Evolutionary conservation across 805 yeast genomes (phyloP).

Genomic region (Yarrowia bubula): DNA sequence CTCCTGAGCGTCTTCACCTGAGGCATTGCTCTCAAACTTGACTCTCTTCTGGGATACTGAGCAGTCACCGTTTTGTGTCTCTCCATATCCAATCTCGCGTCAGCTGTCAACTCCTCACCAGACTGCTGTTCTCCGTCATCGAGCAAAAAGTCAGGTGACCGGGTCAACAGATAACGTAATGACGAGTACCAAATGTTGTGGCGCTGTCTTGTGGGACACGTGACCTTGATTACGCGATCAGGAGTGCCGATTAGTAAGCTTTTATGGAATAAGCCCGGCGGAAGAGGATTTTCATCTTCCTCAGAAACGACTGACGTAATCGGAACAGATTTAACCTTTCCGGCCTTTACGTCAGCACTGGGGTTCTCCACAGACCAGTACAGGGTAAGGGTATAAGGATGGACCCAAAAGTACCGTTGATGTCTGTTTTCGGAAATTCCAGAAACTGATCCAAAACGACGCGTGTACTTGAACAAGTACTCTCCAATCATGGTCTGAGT

Average conservation of each 20-base stretch:
- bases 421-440: slow-evolving; percentile 78
- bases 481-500: slow-evolving; percentile 95
- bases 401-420: slow-evolving; percentile 93
- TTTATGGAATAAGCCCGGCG: slow-evolving; percentile 84
- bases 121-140: slow-evolving; percentile 33
- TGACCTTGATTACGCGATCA: slow-evolving; percentile 65
- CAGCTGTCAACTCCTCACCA: slow-evolving; percentile 28
- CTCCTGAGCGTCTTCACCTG: slow-evolving; percentile 15
- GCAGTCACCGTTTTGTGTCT: slow-evolving; percentile 17
- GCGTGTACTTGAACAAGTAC: slow-evolving; percentile 77
- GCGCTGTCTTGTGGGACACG: slow-evolving; percentile 82
- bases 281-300: slow-evolving; percentile 80
- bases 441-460: slow-evolving; percentile 61
- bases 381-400: slow-evolving; percentile 85
- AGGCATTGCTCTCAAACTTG: not conserved
- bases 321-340: slow-evolving; percentile 74
- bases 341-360: slow-evolving; percentile 59
- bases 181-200: slow-evolving; percentile 92
- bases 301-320: slow-evolving; percentile 76
- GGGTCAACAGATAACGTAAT: slow-evolving; percentile 65
- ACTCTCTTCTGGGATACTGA: not conserved
- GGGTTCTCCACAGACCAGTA: slow-evolving; percentile 89
- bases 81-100: slow-evolving; percentile 9
- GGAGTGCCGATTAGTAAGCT: slow-evolving; percentile 73
- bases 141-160: slow-evolving; percentile 33